These are phyloP conservation scores for Epichloe gansuensis DNA, from an alignment of 2,329 filamentous ascomycete genomes.

Conservation along the genomic window DNA sequence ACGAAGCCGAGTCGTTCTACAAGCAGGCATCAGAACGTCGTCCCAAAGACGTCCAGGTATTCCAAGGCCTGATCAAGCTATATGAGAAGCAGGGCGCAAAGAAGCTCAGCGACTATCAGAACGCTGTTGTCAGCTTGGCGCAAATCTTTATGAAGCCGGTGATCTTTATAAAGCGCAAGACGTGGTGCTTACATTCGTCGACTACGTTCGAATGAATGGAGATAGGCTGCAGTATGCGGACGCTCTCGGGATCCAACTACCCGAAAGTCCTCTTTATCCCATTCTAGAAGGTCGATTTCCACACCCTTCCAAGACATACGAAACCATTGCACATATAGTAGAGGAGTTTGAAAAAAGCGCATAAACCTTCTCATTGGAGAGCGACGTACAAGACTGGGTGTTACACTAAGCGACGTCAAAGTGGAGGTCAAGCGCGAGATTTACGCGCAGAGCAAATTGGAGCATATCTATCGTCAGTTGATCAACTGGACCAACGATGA, in stretches of 20 bases:
- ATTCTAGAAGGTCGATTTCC: constrained; percentile 75
- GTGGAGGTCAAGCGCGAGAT: constrained; percentile 80
- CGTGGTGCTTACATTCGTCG: constrained; percentile 68
- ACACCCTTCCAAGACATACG: constrained; percentile 69
- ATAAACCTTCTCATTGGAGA: constrained; percentile 88
- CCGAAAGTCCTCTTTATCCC: constrained; percentile 67
- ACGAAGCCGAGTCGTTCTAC: constrained; percentile 69
- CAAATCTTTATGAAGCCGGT: constrained; percentile 56
- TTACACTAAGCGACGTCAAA: constrained; percentile 72
- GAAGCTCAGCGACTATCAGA: constrained; percentile 62
- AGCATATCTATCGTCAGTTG: constrained; percentile 65
- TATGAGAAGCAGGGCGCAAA: constrained; percentile 65
- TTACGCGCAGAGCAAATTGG: constrained; percentile 62
- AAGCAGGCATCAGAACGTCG: constrained; percentile 58
- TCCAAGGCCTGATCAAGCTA: constrained; percentile 78
- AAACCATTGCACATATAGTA: constrained; percentile 67
- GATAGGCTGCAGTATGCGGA: constrained; percentile 61
- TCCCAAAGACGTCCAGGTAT: constrained; percentile 67
- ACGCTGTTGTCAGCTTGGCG: constrained; percentile 61
- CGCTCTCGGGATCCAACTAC: constrained; percentile 65
- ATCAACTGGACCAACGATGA: constrained; percentile 90
- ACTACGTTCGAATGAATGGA: constrained; percentile 61
- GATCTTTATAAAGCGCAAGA: constrained; percentile 52
- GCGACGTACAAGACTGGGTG: constrained; percentile 75
- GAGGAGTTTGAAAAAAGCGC: constrained; percentile 79